Evolutionary conservation across 164 flowering plant genomes (phyloP).

Genomic region (Sedum album): DNA sequence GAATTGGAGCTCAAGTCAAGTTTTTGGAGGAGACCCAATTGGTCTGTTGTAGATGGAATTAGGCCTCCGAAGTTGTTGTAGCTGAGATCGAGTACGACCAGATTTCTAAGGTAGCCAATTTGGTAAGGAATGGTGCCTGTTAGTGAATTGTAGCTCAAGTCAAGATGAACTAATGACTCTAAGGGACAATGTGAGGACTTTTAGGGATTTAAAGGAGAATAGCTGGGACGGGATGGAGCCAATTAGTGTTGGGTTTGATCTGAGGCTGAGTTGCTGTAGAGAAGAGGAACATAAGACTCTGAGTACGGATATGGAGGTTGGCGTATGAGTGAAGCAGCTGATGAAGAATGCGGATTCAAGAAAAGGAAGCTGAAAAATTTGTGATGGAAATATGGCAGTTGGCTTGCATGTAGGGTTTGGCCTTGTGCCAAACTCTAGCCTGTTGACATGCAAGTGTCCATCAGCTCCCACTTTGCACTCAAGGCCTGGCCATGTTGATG

Average conservation of each 20-base stretch:
- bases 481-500: slow-evolving; percentile 62
- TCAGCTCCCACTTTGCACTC: slow-evolving; percentile 57
- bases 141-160: slow-evolving; percentile 70
- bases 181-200: slow-evolving; percentile 77
- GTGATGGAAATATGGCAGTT: slow-evolving; percentile 51
- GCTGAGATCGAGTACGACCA: slow-evolving; percentile 71
- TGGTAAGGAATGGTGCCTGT: slow-evolving; percentile 48
- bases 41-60: slow-evolving; percentile 55
- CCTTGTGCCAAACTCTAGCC: slow-evolving; percentile 67
- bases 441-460: slow-evolving; percentile 46
- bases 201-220: slow-evolving; percentile 42
- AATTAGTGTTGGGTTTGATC: slow-evolving; percentile 55
- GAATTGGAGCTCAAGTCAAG: slow-evolving; percentile 76
- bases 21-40: slow-evolving; percentile 62
- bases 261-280: slow-evolving; percentile 70
- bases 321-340: slow-evolving; percentile 54
- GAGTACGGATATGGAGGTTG: slow-evolving; percentile 31
- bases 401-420: slow-evolving; percentile 65
- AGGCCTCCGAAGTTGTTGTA: slow-evolving; percentile 48
- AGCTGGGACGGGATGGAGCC: slow-evolving; percentile 67
- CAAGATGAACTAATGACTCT: slow-evolving; percentile 55
- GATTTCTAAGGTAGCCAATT: slow-evolving; percentile 48
- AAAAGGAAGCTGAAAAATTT: slow-evolving; percentile 50
- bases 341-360: slow-evolving; percentile 66
- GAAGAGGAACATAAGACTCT: slow-evolving; percentile 22